Conservation (phyloP, 495 filamentous ascomycete species). For the Xylaria acuta region DNA sequence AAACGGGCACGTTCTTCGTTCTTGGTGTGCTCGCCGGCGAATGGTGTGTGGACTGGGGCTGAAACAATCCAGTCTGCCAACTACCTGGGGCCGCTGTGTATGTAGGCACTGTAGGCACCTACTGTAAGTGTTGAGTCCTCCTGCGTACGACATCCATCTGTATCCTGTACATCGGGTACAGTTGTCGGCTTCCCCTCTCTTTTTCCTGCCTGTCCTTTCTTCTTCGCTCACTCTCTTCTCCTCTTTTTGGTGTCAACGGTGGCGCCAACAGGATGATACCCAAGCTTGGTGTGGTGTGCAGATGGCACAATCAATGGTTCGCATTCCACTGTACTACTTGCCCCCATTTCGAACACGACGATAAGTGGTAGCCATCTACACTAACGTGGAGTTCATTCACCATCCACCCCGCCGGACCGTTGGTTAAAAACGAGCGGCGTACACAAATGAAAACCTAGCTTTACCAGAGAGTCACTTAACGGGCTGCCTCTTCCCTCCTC, state of each 20-base stretch:
- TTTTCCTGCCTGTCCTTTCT: neutral
- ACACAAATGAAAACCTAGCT: neutral
- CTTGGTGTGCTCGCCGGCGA: neutral
- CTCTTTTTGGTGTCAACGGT: neutral
- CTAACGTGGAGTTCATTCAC: constrained; percentile 9
- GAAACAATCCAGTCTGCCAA: constrained; percentile 5
- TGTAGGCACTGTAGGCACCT: neutral
- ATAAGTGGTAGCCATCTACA: constrained; percentile 2
- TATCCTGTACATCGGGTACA: neutral
- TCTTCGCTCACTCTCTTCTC: neutral
- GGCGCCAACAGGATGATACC: neutral
- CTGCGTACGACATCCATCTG: neutral
- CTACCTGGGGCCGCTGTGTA: neutral
- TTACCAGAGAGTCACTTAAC: neutral
- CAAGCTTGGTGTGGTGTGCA: neutral
- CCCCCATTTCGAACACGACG: neutral
- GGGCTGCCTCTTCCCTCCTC: constrained; percentile 4
- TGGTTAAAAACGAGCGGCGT: constrained; percentile 8
- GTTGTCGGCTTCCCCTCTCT: constrained; percentile 14
- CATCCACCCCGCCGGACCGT: constrained; percentile 16
- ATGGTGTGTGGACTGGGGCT: neutral
- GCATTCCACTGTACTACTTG: neutral
- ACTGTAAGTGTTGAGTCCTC: neutral
- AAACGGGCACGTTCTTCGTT: constrained; percentile 9
- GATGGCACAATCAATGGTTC: neutral